Evolutionary conservation across 495 filamentous ascomycete genomes (phyloP), one percentile per base, ranked within the genome.

Genomic region (Aspergillus affinis): DNA sequence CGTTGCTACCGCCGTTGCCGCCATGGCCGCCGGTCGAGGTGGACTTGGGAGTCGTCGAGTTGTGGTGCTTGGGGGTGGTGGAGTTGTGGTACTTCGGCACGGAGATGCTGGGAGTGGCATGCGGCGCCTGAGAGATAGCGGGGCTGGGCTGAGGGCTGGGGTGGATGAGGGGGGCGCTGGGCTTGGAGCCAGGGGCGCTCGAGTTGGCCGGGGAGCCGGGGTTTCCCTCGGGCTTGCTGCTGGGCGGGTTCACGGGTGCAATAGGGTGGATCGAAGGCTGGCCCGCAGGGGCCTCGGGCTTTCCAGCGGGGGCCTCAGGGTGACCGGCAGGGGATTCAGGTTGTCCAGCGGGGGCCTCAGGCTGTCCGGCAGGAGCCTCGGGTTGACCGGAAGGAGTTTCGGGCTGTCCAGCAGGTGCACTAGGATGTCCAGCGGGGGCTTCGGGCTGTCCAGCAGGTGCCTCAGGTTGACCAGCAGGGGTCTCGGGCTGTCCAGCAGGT

Each of bases 151-250:
- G 29, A 8, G 29, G 10, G 13, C 36, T 41, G 36, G 36, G 0
- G 36, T 41, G 50, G 50, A 52, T 45, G 19, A 51, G 30, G 59
- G 53, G 48, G 7, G 18, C 44, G 57, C 50, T 59, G 47, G 55
- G 10, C 44, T 57, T 21, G 26, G 55, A 32, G 26, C 51, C 21
- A 19, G 51, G 26, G n/a, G 26, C 23, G 44, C 44, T 41, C 12
- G 36, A 32, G 29, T 32, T 7, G 29, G 32, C 27, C 27, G 30
- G 44, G 36, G n/a, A n/a, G n/a, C n/a, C n/a, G n/a, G n/a, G n/a
- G n/a, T n/a, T n/a, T n/a, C n/a, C n/a, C n/a, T n/a, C n/a, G n/a
- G n/a, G n/a, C n/a, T n/a, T n/a, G n/a, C n/a, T n/a, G n/a, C n/a
- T n/a, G n/a, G n/a, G n/a, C n/a, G n/a, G n/a, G n/a, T n/a, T n/a